Evolutionary conservation across 2,329 filamentous ascomycete genomes (phyloP), one percentile per base, ranked within the genome.

Genomic region (Herpotrichia juniperi): DNA sequence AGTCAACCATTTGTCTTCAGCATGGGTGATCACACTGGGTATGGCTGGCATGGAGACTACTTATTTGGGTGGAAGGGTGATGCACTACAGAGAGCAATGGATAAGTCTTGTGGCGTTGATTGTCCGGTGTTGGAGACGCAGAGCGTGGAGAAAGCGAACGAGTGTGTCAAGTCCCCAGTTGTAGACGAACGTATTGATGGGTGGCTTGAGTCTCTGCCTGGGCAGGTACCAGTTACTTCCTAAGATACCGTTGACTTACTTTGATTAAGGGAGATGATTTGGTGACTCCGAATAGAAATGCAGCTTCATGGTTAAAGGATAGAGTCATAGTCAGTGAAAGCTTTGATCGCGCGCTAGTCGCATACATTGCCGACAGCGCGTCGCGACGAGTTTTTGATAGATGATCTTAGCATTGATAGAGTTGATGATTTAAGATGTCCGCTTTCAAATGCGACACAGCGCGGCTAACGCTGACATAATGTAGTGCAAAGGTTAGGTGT

Each of bases 1-100:
- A 25, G 16, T 3, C 53, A 56, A 42, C 53, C 53, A 2, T 56
- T 56, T 26, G 50, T 56, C 19, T 66, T 56, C 49, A 67, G 64
- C 48, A 52, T 56, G 17, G 57, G 48, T 17, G 59, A 59, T 45
- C 11, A 22, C 19, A 50, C 40, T 19, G 46, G 47, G n/a, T 44
- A 43, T 45, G 25, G 39, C 31, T 32, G 39, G 47, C 39, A 45
- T 44, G 48, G 55, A 4, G 56, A 58, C 31, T 58, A 58, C 30
- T 11, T 58, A 2, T 58, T 58, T 37, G 56, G 56, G 2, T 58
- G 56, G 56, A 58, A 58, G 37, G 53, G 53, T 14, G 51, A 54
- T 48, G 46, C 50, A 14, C 42, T 58, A 14, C 56, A 58, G 26
- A 49, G 50, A 43, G 52, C 52, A 11, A 54, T 58, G 53, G 56